Base-by-base conservation (phyloP, 257 asterid genomes). In the Nemophila menziesii region DNA sequence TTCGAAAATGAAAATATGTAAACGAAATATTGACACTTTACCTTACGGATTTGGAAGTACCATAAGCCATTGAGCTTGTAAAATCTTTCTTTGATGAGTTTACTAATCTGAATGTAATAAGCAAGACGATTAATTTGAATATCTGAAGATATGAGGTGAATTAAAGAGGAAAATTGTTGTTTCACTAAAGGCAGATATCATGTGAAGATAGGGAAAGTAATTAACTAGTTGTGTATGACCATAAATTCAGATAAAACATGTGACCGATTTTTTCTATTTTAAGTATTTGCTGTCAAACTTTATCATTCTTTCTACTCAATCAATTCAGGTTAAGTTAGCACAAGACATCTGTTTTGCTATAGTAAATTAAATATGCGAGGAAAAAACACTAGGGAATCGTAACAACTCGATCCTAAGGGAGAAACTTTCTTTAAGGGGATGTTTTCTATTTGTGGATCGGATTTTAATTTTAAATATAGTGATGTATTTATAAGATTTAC, bases 31-130 rank as follows among this genome's bases (percentile, higher is more conserved):
- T n/a, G n/a, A n/a, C n/a, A n/a, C n/a, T n/a, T n/a, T 34, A 86
- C 93, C 93, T 86, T 40, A 81, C 92, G 15, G 93, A 78, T 72
- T 68, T 81, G 53, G 90, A 78, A 48, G 54, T 74, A 57, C 41
- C 64, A 53, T 44, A 81, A 49, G 86, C 81, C 96, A 86, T 86
- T 63, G 60, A 38, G 14, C 43, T 24, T 17, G 59, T 47, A 48
- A 18, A 54, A 48, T 46, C 52, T 33, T 49, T 26, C 45, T 10
- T 34, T 48, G 57, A 66, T 41, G 47, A 15, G 39, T 20, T 45
- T 51, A 57, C 6, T 51, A 57, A 66, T 58, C 84, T 78, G 66
- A 22, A 16, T 14, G 19, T 24, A 46, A 67, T 55, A 43, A 40
- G 26, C 54, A 54, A 50, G 37, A 62, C n/a, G n/a, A 43, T 16